phyloP scores from a whole-genome alignment of 805 yeast genomes.

The Yarrowia bubula region DNA sequence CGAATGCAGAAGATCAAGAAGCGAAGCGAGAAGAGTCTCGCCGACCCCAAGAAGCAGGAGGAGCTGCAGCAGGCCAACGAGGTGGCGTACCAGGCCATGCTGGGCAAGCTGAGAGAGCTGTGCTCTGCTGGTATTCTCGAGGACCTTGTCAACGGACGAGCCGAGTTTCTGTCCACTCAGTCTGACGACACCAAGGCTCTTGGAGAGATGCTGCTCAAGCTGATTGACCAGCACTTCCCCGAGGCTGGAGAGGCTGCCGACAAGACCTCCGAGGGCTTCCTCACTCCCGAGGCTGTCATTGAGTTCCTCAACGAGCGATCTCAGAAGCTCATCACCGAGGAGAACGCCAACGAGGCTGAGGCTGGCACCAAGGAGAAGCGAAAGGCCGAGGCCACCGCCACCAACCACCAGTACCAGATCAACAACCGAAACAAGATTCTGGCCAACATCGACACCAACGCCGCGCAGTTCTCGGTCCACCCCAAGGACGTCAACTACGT shows the following conservation, averaged over 20 bases:
- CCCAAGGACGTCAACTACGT: constrained; percentile 29
- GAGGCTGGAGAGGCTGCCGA: background rate
- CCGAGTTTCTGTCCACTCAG: constrained; percentile 6
- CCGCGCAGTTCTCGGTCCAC: constrained; percentile 35
- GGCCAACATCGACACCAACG: constrained; percentile 39
- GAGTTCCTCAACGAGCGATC: background rate
- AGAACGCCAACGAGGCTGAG: background rate
- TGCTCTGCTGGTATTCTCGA: constrained; percentile 33
- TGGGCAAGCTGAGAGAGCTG: constrained; percentile 16
- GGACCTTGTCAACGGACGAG: background rate
- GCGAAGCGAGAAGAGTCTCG: constrained; percentile 8
- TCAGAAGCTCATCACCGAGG: background rate
- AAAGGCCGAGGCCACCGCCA: constrained; percentile 35
- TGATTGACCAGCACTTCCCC: constrained; percentile 20
- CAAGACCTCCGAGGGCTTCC: background rate
- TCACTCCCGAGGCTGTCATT: constrained; percentile 4
- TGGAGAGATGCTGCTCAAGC: constrained; percentile 5
- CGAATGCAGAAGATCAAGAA: constrained; percentile 29
- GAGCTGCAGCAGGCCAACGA: constrained; percentile 10
- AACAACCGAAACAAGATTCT: constrained; percentile 44
- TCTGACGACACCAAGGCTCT: background rate
- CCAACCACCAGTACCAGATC: constrained; percentile 45
- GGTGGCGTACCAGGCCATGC: constrained; percentile 27
- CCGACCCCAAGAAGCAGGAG: constrained; percentile 12
- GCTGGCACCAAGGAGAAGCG: background rate